Evolutionary conservation across 176 grass and related monocot genomes (phyloP).

Genomic region (Coix lacrymajobi): DNA sequence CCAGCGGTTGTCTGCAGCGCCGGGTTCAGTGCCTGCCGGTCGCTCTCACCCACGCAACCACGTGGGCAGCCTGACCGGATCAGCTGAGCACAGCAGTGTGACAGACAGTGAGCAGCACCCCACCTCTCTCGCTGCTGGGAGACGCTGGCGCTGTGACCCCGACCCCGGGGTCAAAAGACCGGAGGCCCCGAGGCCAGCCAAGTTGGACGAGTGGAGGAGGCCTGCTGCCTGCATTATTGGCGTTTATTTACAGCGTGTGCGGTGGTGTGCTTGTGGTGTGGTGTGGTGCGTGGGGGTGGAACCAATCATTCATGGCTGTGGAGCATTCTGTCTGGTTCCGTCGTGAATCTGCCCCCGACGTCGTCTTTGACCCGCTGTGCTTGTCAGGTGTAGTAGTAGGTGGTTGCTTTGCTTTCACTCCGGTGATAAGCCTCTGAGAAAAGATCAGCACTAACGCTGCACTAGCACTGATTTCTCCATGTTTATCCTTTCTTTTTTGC

Average conservation of each 20-base stretch:
- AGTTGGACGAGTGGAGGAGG: not conserved
- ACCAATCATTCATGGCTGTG: slow-evolving; percentile 11
- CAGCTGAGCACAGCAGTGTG: not conserved
- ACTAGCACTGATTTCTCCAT: not conserved
- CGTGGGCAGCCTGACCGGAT: slow-evolving; percentile 1
- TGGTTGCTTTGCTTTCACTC: slow-evolving; percentile 28
- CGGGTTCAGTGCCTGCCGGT: slow-evolving; percentile 4
- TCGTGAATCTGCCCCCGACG: not conserved
- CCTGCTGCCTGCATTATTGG: not conserved
- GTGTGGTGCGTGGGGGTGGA: no score
- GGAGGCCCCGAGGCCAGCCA: not conserved
- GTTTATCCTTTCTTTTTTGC: not conserved
- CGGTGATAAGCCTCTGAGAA: not conserved
- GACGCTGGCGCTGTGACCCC: not conserved
- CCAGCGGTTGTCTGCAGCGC: not conserved
- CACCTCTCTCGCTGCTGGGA: no score
- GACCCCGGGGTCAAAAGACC: not conserved
- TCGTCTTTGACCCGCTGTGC: not conserved
- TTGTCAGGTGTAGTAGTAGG: slow-evolving; percentile 2
- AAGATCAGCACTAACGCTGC: not conserved
- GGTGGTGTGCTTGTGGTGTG: no score
- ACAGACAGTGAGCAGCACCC: not conserved
- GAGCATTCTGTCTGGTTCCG: not conserved
- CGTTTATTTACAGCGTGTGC: not conserved
- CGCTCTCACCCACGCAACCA: not conserved